These are phyloP conservation scores for Amylocarpus encephaloides DNA, from an alignment of 2,329 filamentous ascomycete genomes.

Conservation along the genomic window DNA sequence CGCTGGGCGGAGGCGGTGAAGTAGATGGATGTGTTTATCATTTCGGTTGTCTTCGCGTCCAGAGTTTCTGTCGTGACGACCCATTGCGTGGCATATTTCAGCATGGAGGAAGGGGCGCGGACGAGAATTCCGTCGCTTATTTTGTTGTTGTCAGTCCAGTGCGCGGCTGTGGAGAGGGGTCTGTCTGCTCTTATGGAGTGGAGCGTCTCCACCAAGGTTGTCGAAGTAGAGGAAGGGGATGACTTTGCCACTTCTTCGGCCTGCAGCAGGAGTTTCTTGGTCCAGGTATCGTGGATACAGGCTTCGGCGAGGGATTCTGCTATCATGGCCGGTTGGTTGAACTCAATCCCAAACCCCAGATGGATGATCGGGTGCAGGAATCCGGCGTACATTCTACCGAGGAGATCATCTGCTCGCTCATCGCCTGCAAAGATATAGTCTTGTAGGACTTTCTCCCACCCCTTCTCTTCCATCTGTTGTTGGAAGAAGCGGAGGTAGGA, in stretches of 20 bases:
- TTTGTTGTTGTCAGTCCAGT: slow-evolving; percentile 53
- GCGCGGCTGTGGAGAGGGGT: slow-evolving; percentile 48
- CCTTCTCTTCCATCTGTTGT: slow-evolving; percentile 57
- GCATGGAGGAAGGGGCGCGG: slow-evolving; percentile 57
- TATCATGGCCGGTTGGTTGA: slow-evolving; percentile 71
- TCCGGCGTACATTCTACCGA: slow-evolving; percentile 61
- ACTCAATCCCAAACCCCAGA: slow-evolving; percentile 79
- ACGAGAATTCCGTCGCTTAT: slow-evolving; percentile 62
- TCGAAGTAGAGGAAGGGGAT: slow-evolving; percentile 28
- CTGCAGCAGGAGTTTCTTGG: slow-evolving; percentile 46
- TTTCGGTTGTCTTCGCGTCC: slow-evolving; percentile 52
- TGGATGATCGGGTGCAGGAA: slow-evolving; percentile 79
- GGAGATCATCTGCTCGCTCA: slow-evolving; percentile 59
- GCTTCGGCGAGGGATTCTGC: slow-evolving; percentile 75
- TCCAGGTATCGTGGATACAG: slow-evolving; percentile 57
- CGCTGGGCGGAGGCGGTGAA: slow-evolving; percentile 49
- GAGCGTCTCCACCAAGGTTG: slow-evolving; percentile 52
- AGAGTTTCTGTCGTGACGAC: slow-evolving; percentile 44
- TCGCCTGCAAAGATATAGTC: slow-evolving; percentile 65
- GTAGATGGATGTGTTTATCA: slow-evolving; percentile 59
- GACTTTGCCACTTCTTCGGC: slow-evolving; percentile 43
- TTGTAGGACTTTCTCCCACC: slow-evolving; percentile 55
- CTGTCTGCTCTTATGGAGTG: slow-evolving; percentile 50
- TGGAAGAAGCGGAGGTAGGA: slow-evolving; percentile 76
- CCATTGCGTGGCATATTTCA: slow-evolving; percentile 54